phyloP scores from a whole-genome alignment of 1,139 yeast species.

The Suhomyces panamericanus region DNA sequence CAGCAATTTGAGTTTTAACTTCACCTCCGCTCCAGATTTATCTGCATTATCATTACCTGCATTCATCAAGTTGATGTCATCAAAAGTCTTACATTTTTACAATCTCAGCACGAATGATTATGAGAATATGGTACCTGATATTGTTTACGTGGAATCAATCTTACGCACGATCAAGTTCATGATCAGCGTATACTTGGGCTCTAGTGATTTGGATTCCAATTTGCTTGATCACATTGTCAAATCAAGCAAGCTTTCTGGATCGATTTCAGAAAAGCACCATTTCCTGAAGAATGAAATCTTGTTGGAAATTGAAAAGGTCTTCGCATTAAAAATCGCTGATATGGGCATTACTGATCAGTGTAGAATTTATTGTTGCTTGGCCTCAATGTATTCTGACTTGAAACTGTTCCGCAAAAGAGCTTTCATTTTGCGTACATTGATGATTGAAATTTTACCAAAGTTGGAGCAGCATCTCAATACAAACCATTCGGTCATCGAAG shows the following conservation, averaged over 20 bases:
- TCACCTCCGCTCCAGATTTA: slow-evolving; percentile 27
- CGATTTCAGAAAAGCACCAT: slow-evolving; percentile 26
- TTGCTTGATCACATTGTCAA: slow-evolving; percentile 17
- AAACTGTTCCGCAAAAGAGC: slow-evolving; percentile 68
- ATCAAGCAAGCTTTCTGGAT: slow-evolving; percentile 16
- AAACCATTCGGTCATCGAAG: slow-evolving; percentile 5
- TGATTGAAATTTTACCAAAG: slow-evolving; percentile 53
- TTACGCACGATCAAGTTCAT: slow-evolving; percentile 64
- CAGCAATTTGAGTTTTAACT: slow-evolving; percentile 24
- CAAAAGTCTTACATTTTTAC: slow-evolving; percentile 56
- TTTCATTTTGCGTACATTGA: slow-evolving; percentile 62
- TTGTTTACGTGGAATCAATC: slow-evolving; percentile 73
- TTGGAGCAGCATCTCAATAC: slow-evolving; percentile 19
- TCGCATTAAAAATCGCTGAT: slow-evolving; percentile 39
- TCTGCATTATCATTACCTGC: slow-evolving; percentile 42
- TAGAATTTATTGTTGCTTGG: slow-evolving; percentile 63
- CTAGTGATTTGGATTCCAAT: slow-evolving; percentile 36
- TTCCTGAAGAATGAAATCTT: slow-evolving; percentile 45
- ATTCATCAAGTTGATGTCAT: slow-evolving; percentile 45
- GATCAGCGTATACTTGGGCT: slow-evolving; percentile 50
- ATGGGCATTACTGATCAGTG: slow-evolving; percentile 57
- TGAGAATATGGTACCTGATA: slow-evolving; percentile 80
- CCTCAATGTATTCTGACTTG: slow-evolving; percentile 62
- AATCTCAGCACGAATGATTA: slow-evolving; percentile 58
- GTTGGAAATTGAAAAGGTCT: slow-evolving; percentile 48